Conservation (phyloP, 108 stramenopile genomes). For the Poteriospumella lacustris region DNA sequence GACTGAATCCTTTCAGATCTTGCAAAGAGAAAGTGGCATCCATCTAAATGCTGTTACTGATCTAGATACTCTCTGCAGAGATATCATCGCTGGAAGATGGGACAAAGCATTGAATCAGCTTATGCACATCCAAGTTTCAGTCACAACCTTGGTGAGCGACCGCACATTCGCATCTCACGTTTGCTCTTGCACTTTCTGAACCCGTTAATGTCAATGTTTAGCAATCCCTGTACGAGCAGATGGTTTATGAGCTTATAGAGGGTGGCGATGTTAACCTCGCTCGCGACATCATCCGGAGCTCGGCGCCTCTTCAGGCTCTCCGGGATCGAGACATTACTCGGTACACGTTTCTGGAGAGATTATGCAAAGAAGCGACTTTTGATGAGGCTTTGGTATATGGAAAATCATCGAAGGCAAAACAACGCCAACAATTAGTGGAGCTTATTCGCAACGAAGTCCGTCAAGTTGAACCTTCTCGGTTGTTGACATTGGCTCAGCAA, state of each 20-base stretch:
- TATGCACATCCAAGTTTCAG: conserved; percentile 37
- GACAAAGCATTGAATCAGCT: conserved; percentile 53
- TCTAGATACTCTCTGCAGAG: conserved; percentile 41
- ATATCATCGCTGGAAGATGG: conserved; percentile 53
- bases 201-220: neutral
- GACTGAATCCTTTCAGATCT: conserved; percentile 33
- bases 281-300: conserved; percentile 43
- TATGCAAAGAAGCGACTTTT: conserved; percentile 31
- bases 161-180: neutral
- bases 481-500: neutral
- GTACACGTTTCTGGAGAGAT: conserved; percentile 42
- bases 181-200: neutral
- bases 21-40: conserved; percentile 51
- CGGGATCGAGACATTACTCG: conserved; percentile 47
- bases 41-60: conserved; percentile 51
- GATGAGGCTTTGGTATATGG: neutral
- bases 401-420: neutral
- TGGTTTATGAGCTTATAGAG: conserved; percentile 47
- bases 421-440: conserved; percentile 30
- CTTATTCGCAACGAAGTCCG: neutral
- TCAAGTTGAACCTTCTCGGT: neutral
- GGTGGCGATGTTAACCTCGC: conserved; percentile 50
- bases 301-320: conserved; percentile 39
- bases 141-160: conserved; percentile 39
- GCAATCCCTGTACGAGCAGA: conserved; percentile 26